A percentile compares a stretch with the other conserved stretches of the same genome.
Evolutionary conservation across 768 basidiomycete genomes (phyloP).

Genomic region (Amyloporia xantha): DNA sequence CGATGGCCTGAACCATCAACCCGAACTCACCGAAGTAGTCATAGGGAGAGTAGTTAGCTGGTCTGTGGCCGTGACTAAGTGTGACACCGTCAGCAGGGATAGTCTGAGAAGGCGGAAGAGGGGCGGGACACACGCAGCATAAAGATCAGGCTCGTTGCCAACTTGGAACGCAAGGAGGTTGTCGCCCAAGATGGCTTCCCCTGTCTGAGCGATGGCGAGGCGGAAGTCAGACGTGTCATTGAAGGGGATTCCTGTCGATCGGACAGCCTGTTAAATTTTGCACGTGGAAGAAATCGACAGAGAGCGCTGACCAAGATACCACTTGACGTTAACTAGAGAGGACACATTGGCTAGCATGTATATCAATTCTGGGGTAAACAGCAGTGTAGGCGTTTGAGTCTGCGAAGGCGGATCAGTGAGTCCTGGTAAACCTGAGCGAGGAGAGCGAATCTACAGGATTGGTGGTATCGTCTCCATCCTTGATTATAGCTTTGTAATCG

Average conservation of each 20-base stretch:
- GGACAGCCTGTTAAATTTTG: constrained; percentile 30
- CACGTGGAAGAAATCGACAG: neutral
- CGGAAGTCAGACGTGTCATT: constrained; percentile 53
- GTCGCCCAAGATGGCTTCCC: constrained; percentile 56
- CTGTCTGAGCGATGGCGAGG: constrained; percentile 47
- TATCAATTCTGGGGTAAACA: constrained; percentile 60
- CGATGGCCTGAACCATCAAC: constrained; percentile 37
- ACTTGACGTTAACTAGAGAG: constrained; percentile 49
- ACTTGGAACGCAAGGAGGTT: constrained; percentile 63
- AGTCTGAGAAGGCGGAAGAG: neutral
- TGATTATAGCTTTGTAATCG: constrained; percentile 44
- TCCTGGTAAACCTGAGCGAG: neutral
- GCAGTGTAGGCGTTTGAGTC: constrained; percentile 64
- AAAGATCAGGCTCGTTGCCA: constrained; percentile 79
- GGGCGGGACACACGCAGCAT: no score
- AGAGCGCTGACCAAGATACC: constrained; percentile 68
- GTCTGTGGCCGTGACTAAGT: constrained; percentile 34
- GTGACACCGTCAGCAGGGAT: constrained; percentile 13
- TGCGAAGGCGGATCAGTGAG: constrained; percentile 30
- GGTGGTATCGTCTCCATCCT: constrained; percentile 32
- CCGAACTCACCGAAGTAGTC: constrained; percentile 51
- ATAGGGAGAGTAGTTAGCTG: constrained; percentile 19
- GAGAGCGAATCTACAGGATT: constrained; percentile 22
- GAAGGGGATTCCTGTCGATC: constrained; percentile 65
- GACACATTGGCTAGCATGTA: constrained; percentile 59